Evolutionary conservation across 352 stramenopile genomes (phyloP).

Genomic region (Phytophthora ohioensis): DNA sequence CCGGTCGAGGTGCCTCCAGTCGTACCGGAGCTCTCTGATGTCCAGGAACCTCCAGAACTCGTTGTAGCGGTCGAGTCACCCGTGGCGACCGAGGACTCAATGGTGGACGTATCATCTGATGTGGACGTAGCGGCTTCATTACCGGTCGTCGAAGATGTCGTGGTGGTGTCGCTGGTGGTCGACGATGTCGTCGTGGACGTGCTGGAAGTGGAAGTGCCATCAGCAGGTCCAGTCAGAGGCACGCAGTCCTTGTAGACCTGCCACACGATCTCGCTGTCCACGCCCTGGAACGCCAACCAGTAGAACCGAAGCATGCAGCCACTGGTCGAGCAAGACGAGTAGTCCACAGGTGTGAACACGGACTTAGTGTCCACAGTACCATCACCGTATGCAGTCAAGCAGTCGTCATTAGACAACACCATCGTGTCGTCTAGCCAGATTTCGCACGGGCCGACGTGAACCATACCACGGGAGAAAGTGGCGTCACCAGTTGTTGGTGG

Average conservation of each 20-base stretch:
- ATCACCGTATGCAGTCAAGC: constrained; percentile 43
- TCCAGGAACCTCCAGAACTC: constrained; percentile 12
- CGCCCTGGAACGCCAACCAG: constrained; percentile 46
- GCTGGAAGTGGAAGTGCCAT: constrained; percentile 29
- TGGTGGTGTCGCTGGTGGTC: constrained; percentile 21
- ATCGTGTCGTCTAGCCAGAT: constrained; percentile 47
- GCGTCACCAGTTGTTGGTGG: constrained; percentile 35
- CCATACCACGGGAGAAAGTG: constrained; percentile 46
- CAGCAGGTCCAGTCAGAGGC: constrained; percentile 35
- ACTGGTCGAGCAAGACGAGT: constrained; percentile 42
- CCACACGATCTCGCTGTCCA: constrained; percentile 40
- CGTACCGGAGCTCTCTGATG: not conserved
- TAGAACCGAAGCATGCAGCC: constrained; percentile 54
- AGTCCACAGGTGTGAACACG: constrained; percentile 49
- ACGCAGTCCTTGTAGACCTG: constrained; percentile 55
- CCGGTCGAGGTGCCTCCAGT: constrained; percentile 5
- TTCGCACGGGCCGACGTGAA: constrained; percentile 43
- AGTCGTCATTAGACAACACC: constrained; percentile 48
- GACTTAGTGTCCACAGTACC: constrained; percentile 30
- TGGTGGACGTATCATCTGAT: not conserved
- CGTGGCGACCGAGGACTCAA: constrained; percentile 2
- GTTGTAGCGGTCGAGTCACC: constrained; percentile 1
- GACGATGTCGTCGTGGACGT: constrained; percentile 13
- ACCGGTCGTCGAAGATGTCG: not conserved
- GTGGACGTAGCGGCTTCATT: not conserved